Base-by-base conservation (phyloP, 2,329 filamentous ascomycete genomes). In the Cadophora luteo-olivacea region DNA sequence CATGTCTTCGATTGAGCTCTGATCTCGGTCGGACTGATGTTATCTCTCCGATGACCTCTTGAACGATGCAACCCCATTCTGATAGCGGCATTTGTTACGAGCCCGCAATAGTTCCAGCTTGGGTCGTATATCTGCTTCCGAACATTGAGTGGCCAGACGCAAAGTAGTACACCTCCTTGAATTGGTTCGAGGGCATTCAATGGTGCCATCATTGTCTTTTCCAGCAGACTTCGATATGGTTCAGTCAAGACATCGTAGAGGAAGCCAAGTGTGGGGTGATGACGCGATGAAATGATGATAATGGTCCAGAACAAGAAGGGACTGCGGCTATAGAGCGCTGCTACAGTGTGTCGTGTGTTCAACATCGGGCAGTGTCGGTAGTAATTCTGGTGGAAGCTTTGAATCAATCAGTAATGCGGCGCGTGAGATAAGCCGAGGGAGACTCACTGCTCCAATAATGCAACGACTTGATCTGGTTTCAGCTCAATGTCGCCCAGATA, bases 81-180 rank as follows among this genome's bases (percentile, higher is more conserved):
- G 12, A 60, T 54, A 4, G 63, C 70, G 14, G 68, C 63, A 45
- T 69, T 64, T n/a, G 66, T 72, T 11, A 65, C 32, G n/a, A 72
- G 19, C 11, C 69, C 69, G 41, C 69, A 70, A 38, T 68, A 67
- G 38, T 70, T 70, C 69, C 69, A 70, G 32, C 66, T 70, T 12
- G 69, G 69, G 57, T 70, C 69, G 2, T 70, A 61, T 6, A 54
- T 29, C 32, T 70, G 69, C 14, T 61, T 65, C 8, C 7, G 9
- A 33, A 68, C 66, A 11, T 71, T 67, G 11, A 77, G 70, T n/a
- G 74, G 75, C 74, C 75, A 77, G 3, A 71, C 70, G 41, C 71
- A 75, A 2, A 74, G 57, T n/a, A 75, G 19, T 1, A 65, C 66
- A 0, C 75, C 49, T 14, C 67, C 72, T 58, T 75, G 73, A 2